Base-by-base conservation (phyloP, 2,329 filamentous ascomycete genomes). In the Colletotrichum cordylinicola region DNA sequence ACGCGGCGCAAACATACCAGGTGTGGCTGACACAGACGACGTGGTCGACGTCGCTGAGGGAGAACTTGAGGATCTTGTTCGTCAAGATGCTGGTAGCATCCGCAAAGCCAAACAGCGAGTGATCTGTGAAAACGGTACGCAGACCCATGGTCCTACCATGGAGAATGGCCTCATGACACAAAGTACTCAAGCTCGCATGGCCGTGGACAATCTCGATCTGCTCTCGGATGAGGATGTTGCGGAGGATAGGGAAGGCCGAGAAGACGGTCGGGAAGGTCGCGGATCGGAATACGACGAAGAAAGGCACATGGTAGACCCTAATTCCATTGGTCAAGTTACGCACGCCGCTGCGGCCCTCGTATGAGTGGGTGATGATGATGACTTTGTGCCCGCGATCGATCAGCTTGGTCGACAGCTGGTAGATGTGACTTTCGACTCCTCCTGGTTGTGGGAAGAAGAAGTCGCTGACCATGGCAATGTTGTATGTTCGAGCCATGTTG, bases 371-470 rank as follows among this genome's bases (percentile, higher is more conserved):
- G 82, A 99, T 97, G 82, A 99, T 94, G 78, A 99, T 95, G 80
- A 99, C 96, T 87, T 98, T 98, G 88, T 99, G 97, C 55, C 97
- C 97, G 55, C 97, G 95, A 84, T 99, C 96, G 79, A 98, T 96
- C 79, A 99, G 92, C 90, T 98, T 99, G 73, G 94, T 95, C 37
- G 96, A 97, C 55, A 99, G 90, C 85, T 99, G 97, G 87, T 99
- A 99, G 81, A 99, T 98, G 86, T 99, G 97, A 85, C 95, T 98
- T 87, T 99, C 97, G 79, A 99, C 93, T 80, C 97, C 97, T 82
- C 97, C 96, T 68, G 97, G 96, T 82, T 98, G 96, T 16, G 97
- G 97, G 83, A 98, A 99, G 93, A 99, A 99, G 90, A 98, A 98
- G 89, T 99, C 97, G 91, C 96, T 96, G 84, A 98, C 95, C 97